Evolutionary conservation across 345 rosid genomes (phyloP).

Genomic region (Camelina sativa): DNA sequence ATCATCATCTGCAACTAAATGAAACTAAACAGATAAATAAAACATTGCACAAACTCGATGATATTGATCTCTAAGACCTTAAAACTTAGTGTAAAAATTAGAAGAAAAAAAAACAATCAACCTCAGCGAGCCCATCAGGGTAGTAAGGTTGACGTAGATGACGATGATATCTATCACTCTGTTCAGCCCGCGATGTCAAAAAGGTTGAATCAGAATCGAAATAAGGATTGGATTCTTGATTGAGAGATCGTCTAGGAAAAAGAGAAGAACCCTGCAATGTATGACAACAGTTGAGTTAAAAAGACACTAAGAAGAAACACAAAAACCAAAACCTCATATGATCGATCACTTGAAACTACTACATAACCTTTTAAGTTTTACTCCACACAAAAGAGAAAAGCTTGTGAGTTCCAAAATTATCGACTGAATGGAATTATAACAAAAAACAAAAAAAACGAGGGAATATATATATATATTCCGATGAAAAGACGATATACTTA

Average conservation of each 20-base stretch:
- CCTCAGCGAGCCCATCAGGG: conserved; percentile 89
- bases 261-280: conserved; percentile 63
- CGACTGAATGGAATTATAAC: neutral
- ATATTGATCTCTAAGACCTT: neutral
- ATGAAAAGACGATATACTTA: neutral
- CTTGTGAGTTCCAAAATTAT: neutral
- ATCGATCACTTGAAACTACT: conserved; percentile 21
- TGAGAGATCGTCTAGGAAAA: conserved; percentile 44
- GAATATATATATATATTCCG: conserved; percentile 1
- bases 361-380: neutral
- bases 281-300: conserved; percentile 3
- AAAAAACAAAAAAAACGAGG: neutral
- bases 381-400: neutral
- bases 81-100: conserved; percentile 1
- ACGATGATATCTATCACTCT: conserved; percentile 63
- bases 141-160: conserved; percentile 79
- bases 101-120: conserved; percentile 30
- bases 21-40: neutral
- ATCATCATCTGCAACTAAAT: conserved; percentile 41
- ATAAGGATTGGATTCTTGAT: conserved; percentile 52
- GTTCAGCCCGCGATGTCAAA: conserved; percentile 48
- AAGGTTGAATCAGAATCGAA: conserved; percentile 55
- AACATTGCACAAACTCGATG: neutral
- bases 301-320: neutral
- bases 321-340: neutral